Conservation (phyloP, 805 yeast genomes). For the Suhomyces prunicola region DNA sequence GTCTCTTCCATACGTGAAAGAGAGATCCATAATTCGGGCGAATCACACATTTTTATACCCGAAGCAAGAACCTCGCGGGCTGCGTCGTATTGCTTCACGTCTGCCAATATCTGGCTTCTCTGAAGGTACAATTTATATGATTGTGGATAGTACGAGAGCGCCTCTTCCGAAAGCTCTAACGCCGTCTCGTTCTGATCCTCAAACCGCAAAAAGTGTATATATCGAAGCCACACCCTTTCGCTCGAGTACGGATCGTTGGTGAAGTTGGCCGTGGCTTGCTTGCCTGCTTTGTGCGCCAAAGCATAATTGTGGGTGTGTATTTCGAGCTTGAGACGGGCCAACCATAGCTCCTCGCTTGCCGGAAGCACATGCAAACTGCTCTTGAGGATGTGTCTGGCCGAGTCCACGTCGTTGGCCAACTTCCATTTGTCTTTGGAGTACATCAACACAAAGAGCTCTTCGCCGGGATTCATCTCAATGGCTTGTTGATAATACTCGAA, state of each 20-base stretch:
- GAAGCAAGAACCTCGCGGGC: conserved; percentile 48
- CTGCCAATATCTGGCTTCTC: conserved; percentile 51
- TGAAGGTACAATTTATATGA: conserved; percentile 58
- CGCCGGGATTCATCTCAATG: conserved; percentile 45
- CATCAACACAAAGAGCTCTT: conserved; percentile 56
- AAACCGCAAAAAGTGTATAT: conserved; percentile 50
- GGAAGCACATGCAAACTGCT: conserved; percentile 46
- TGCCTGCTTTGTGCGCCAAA: conserved; percentile 39
- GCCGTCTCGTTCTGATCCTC: background rate
- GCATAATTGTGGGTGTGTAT: conserved; percentile 38
- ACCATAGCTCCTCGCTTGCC: conserved; percentile 55
- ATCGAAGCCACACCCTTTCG: conserved; percentile 60
- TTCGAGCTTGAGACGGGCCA: conserved; percentile 70
- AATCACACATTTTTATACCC: conserved; percentile 47
- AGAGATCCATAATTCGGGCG: conserved; percentile 51
- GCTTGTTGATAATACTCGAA: conserved; percentile 51
- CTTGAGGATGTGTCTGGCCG: conserved; percentile 53
- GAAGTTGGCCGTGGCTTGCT: conserved; percentile 24
- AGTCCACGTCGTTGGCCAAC: conserved; percentile 41
- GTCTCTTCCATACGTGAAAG: conserved; percentile 48
- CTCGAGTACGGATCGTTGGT: conserved; percentile 16
- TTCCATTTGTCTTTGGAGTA: conserved; percentile 71
- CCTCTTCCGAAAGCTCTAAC: conserved; percentile 20
- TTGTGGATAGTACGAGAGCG: conserved; percentile 46
- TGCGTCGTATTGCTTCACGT: conserved; percentile 21